Evolutionary conservation across 805 yeast species (phyloP).

Genomic region (Barnettozyma sucrosica): DNA sequence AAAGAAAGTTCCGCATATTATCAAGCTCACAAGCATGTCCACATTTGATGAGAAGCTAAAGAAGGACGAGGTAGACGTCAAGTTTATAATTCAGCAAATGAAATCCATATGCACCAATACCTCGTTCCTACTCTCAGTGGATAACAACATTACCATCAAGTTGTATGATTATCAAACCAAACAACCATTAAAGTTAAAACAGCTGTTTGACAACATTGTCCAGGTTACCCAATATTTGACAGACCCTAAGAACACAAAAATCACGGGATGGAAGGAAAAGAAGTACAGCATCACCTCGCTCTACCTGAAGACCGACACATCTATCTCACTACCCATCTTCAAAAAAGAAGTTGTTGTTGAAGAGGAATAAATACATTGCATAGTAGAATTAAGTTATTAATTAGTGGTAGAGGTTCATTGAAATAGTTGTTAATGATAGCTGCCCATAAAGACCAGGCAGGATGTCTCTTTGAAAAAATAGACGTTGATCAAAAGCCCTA

Average conservation of each 20-base stretch:
- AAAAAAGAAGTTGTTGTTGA: neutral
- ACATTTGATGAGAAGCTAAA: conserved; percentile 4
- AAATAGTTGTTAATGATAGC: neutral
- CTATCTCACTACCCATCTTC: conserved; percentile 58
- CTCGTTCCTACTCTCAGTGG: conserved; percentile 54
- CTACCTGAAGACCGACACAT: conserved; percentile 60
- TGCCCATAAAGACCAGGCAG: neutral
- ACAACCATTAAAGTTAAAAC: conserved; percentile 5
- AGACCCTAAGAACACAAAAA: conserved; percentile 39
- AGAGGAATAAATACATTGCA: neutral
- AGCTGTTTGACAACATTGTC: conserved; percentile 47
- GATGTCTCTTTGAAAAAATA: neutral
- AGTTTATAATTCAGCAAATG: conserved; percentile 58
- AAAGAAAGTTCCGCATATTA: conserved; percentile 61
- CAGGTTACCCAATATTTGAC: conserved; percentile 45
- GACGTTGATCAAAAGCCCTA: neutral
- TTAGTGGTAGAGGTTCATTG: neutral
- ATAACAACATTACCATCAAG: conserved; percentile 52
- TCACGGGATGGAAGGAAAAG: conserved; percentile 47
- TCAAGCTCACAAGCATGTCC: conserved; percentile 21
- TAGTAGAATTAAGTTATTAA: neutral
- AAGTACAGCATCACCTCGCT: conserved; percentile 42
- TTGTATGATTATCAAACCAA: conserved; percentile 41
- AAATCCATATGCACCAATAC: conserved; percentile 60
- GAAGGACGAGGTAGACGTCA: conserved; percentile 42